Base-by-base conservation (phyloP, 495 filamentous ascomycete species). In the Ascodesmis nigricans region DNA sequence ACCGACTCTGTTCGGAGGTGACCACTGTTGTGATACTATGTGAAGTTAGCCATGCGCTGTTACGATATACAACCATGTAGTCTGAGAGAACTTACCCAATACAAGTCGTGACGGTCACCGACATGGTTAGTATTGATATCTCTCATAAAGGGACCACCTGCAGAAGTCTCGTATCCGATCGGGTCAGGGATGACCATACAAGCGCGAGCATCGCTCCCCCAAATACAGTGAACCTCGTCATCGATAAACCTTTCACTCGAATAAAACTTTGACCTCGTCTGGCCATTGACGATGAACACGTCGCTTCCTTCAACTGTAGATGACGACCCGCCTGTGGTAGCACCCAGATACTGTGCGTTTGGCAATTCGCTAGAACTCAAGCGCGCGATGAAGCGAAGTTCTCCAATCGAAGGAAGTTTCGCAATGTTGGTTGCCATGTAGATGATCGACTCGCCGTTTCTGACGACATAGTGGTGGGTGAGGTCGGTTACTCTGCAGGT, bases 51-150 rank as follows among this genome's bases (percentile, higher is more conserved):
- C n/a, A n/a, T n/a, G n/a, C n/a, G n/a, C n/a, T n/a, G n/a, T n/a
- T n/a, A n/a, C n/a, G n/a, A n/a, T n/a, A n/a, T n/a, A n/a, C n/a
- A n/a, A n/a, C n/a, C 71, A 74, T 75, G 50, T 74, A 75, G 58
- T n/a, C n/a, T n/a, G n/a, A n/a, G n/a, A n/a, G n/a, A n/a, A n/a
- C n/a, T n/a, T n/a, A n/a, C n/a, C n/a, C 66, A 73, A 55, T 72
- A 73, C 0, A 73, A 58, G 25, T 65, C 64, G 6, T 64, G 71
- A 29, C 60, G 64, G 4, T 44, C 53, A 16, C 61, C 64, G 8
- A 60, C 68, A 36, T 72, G 68, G 55, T 75, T 75, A n/a, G n/a
- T n/a, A 44, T 75, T 60, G 54, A 75, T 75, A 39, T 75, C 71
- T 1, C 71, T 60, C 53, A 61, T 63, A 60, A 73, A 75, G 11